Percentiles rank a stretch among this genome's conserved stretches.
phyloP scores from a whole-genome alignment of 805 yeast genomes.

The Ogataea methylovora region DNA sequence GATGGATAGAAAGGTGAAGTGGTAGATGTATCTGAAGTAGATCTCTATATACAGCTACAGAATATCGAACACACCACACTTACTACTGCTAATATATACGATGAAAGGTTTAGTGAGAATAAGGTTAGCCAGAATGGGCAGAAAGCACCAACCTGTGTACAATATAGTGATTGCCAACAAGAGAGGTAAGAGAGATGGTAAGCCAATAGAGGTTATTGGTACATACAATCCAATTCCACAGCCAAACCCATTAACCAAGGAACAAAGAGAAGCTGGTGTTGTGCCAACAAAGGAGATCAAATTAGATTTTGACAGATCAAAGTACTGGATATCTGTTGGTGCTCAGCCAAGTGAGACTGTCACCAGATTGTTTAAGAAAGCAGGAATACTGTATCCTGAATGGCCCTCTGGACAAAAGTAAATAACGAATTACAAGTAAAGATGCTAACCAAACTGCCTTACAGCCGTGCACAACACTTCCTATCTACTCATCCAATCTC shows the following conservation, averaged over 20 bases:
- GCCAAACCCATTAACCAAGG: slow-evolving; percentile 60
- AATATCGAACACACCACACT: too few relatives aligned
- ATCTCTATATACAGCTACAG: too few relatives aligned
- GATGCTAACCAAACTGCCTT: slow-evolving; percentile 1
- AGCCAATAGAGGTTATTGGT: slow-evolving; percentile 93
- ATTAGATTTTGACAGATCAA: slow-evolving; percentile 81
- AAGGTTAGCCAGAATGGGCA: slow-evolving; percentile 88
- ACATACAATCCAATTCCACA: slow-evolving; percentile 82
- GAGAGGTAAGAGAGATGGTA: slow-evolving; percentile 69
- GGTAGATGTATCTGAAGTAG: too few relatives aligned
- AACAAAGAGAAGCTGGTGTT: slow-evolving; percentile 46
- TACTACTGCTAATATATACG: too few relatives aligned
- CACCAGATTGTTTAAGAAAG: slow-evolving; percentile 65
- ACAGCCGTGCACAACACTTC: slow-evolving; percentile 1
- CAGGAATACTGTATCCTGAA: slow-evolving; percentile 55
- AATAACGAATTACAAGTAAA: neutral
- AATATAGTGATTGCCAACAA: slow-evolving; percentile 85
- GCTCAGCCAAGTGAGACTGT: slow-evolving; percentile 90
- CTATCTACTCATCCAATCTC: too few relatives aligned
- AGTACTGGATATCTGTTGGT: slow-evolving; percentile 96
- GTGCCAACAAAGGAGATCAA: slow-evolving; percentile 70
- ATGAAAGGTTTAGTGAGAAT: slow-evolving; percentile 77
- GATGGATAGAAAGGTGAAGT: too few relatives aligned
- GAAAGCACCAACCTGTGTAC: slow-evolving; percentile 79
- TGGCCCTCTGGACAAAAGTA: slow-evolving; percentile 31